Percentiles rank a stretch among this genome's conserved stretches.
These are phyloP conservation scores for Ophiognomonia clavigignenti-juglandacearum DNA, from an alignment of 2,329 filamentous ascomycete genomes.

Conservation along the genomic window DNA sequence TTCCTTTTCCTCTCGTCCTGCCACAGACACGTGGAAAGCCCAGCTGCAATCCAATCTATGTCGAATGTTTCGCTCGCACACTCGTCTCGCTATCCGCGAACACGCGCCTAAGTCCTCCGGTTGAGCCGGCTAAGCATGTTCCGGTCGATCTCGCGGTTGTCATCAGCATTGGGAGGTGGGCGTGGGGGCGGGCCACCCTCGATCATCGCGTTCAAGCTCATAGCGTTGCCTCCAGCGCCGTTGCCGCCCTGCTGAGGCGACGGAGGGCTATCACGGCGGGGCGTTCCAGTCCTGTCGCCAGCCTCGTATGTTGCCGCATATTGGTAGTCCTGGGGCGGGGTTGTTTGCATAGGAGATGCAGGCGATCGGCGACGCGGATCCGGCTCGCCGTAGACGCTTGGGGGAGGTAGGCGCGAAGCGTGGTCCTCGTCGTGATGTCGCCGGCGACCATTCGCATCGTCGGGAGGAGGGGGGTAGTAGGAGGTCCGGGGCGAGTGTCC, in stretches of 20 bases:
- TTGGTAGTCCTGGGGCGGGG: constrained; percentile 37
- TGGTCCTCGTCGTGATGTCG: constrained; percentile 37
- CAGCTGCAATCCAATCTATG: too few species aligned
- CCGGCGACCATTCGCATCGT: constrained; percentile 30
- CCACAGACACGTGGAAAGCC: too few species aligned
- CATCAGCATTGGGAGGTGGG: constrained; percentile 15
- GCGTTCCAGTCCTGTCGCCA: constrained; percentile 31
- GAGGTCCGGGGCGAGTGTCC: constrained; percentile 32
- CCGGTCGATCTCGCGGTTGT: constrained; percentile 46
- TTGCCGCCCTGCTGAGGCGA: constrained; percentile 25
- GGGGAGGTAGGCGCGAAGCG: constrained; percentile 37
- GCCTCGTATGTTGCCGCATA: constrained; percentile 24
- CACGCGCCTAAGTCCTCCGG: constrained; percentile 26
- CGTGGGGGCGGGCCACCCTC: constrained; percentile 29
- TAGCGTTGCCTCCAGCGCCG: constrained; percentile 29
- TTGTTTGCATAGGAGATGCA: constrained; percentile 40
- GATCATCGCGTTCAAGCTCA: constrained; percentile 49
- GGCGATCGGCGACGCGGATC: constrained; percentile 47
- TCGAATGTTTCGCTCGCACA: too few species aligned
- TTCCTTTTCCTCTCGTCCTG: too few species aligned
- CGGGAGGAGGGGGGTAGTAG: constrained; percentile 28
- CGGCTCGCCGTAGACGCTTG: constrained; percentile 42
- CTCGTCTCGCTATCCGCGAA: too few species aligned
- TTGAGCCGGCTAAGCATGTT: constrained; percentile 51
- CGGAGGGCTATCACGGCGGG: constrained; percentile 30